Percentiles rank a stretch among this genome's conserved stretches.
These are phyloP conservation scores for Gynostemma pentaphyllum DNA, from an alignment of 306 rosid species.

Conservation along the genomic window DNA sequence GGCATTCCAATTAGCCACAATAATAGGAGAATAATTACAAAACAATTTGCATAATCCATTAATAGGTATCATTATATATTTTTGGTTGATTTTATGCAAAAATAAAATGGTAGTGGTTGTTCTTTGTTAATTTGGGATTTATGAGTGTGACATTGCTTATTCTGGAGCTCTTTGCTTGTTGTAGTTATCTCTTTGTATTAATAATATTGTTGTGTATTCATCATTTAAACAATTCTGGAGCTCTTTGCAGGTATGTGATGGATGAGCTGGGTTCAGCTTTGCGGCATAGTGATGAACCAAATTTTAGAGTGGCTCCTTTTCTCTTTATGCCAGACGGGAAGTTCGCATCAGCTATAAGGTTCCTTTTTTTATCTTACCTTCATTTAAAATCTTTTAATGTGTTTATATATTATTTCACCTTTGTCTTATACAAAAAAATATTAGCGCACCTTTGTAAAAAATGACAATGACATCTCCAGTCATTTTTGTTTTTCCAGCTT, in stretches of 20 bases:
- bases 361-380: constrained; percentile 10
- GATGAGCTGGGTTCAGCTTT: constrained; percentile 95
- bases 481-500: constrained; percentile 43
- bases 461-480: constrained; percentile 2
- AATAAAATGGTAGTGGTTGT: background rate
- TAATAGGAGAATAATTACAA: too few relatives aligned
- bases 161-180: too few relatives aligned
- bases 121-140: background rate
- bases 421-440: too few relatives aligned
- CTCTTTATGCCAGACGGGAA: constrained; percentile 89
- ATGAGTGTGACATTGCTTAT: constrained; percentile 9
- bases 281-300: constrained; percentile 81
- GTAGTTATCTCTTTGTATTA: too few relatives aligned
- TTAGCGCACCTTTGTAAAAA: constrained; percentile 8
- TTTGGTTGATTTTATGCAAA: background rate
- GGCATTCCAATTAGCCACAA: too few relatives aligned
- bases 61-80: background rate
- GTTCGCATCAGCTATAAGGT: constrained; percentile 84
- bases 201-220: too few relatives aligned
- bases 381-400: background rate
- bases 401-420: constrained; percentile 10
- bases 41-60: too few relatives aligned
- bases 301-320: constrained; percentile 80
- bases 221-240: too few relatives aligned
- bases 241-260: constrained; percentile 62